phyloP scores from a whole-genome alignment of 2,329 filamentous ascomycete genomes.

The Hypoxylon sp. region DNA sequence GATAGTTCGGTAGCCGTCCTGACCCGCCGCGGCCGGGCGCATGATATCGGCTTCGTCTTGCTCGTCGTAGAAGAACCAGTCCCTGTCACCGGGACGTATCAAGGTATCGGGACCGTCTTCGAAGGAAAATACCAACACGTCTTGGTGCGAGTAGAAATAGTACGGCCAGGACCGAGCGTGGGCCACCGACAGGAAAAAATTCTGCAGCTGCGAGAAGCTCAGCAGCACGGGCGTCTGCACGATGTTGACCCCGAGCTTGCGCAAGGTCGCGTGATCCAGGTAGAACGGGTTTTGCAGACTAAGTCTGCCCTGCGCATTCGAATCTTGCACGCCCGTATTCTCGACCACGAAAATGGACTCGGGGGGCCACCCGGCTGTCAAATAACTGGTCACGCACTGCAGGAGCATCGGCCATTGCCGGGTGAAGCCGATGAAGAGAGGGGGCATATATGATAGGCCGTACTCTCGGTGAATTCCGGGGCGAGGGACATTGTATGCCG shows the following conservation, averaged over 20 bases:
- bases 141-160: conserved; percentile 70
- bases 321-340: conserved; percentile 63
- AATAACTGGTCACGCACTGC: conserved; percentile 63
- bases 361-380: conserved; percentile 64
- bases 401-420: conserved; percentile 63
- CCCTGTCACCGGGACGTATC: conserved; percentile 48
- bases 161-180: conserved; percentile 62
- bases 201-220: conserved; percentile 68
- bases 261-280: conserved; percentile 60
- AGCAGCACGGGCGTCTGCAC: conserved; percentile 65
- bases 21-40: conserved; percentile 48
- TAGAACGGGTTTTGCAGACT: conserved; percentile 63
- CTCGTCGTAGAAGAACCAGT: conserved; percentile 53
- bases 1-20: conserved; percentile 53
- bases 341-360: conserved; percentile 65
- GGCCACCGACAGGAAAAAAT: conserved; percentile 64
- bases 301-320: conserved; percentile 58
- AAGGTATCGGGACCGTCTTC: conserved; percentile 54
- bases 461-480: conserved; percentile 54
- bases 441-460: conserved; percentile 54
- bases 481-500: conserved; percentile 55
- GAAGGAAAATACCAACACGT: conserved; percentile 61
- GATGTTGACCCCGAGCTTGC: conserved; percentile 57
- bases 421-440: conserved; percentile 65
- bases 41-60: conserved; percentile 51